A percentile compares a stretch with the other conserved stretches of the same genome.
These are phyloP conservation scores for Kickxella alabastrina DNA, from an alignment of 192 early-diverging fungal genomes.

Conservation along the genomic window DNA sequence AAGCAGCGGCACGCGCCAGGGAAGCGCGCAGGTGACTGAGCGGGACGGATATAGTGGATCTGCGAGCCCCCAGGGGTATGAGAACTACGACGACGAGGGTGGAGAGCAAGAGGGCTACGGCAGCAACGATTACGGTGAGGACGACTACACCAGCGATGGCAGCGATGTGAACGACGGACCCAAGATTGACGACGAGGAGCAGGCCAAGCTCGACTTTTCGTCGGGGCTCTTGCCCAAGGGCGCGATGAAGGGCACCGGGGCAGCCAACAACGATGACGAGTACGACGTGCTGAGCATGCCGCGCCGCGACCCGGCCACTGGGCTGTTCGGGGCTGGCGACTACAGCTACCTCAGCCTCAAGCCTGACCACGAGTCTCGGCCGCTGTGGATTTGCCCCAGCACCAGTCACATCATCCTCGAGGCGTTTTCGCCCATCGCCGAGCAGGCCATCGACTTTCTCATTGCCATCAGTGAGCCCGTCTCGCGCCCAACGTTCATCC, in stretches of 20 bases:
- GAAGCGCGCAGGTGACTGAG: slow-evolving; percentile 4
- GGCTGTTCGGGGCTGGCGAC: slow-evolving; percentile 67
- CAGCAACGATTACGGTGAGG: slow-evolving; percentile 6
- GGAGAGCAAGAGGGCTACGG: slow-evolving; percentile 2
- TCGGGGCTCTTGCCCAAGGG: slow-evolving; percentile 34
- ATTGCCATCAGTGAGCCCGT: slow-evolving; percentile 95
- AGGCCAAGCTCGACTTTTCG: slow-evolving; percentile 17
- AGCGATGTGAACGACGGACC: slow-evolving; percentile 3
- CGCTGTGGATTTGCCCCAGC: slow-evolving; percentile 83
- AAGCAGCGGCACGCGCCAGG: slow-evolving; percentile 1
- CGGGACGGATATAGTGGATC: slow-evolving; percentile 16
- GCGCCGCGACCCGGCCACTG: slow-evolving; percentile 31
- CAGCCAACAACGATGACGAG: slow-evolving; percentile 2
- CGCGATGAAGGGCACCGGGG: slow-evolving; percentile 13
- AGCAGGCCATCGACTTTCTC: slow-evolving; percentile 93
- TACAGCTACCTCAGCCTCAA: slow-evolving; percentile 81
- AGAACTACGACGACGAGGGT: background rate
- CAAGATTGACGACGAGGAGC: slow-evolving; percentile 17
- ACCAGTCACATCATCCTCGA: slow-evolving; percentile 87
- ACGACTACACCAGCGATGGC: slow-evolving; percentile 6
- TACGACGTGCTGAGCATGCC: slow-evolving; percentile 40
- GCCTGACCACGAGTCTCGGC: slow-evolving; percentile 80
- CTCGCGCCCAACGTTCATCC: slow-evolving; percentile 58
- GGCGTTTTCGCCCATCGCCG: slow-evolving; percentile 94
- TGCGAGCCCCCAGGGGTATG: slow-evolving; percentile 16